Evolutionary conservation across 2,329 filamentous ascomycete species (phyloP).

Genomic region (Penicillium frequentans): DNA sequence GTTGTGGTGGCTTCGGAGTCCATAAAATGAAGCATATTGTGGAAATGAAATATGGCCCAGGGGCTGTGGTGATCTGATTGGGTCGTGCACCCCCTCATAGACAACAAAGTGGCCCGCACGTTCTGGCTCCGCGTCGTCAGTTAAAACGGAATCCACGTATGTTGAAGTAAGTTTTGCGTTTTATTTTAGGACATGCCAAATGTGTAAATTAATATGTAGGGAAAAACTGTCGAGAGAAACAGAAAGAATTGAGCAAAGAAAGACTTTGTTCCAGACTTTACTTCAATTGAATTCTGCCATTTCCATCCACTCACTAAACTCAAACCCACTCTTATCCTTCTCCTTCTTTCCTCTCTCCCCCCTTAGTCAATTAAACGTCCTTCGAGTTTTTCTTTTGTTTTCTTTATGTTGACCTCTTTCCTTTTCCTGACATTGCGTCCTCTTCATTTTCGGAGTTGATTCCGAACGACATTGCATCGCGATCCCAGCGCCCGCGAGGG

Average conservation of each 20-base stretch:
- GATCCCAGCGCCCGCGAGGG: constrained; percentile 22
- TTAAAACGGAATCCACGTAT: background rate
- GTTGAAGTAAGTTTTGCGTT: background rate
- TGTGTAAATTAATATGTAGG: background rate
- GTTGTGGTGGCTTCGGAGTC: background rate
- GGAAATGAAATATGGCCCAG: background rate
- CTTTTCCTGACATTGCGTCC: background rate
- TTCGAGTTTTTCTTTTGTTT: background rate
- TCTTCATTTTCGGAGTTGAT: background rate
- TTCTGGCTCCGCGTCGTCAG: constrained; percentile 7
- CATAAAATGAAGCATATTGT: background rate
- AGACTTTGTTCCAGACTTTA: background rate
- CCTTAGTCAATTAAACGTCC: background rate
- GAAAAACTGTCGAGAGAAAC: background rate
- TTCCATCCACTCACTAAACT: constrained; percentile 5
- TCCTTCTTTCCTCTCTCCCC: background rate
- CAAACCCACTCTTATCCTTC: background rate
- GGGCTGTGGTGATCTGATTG: constrained; percentile 6
- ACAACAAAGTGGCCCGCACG: constrained; percentile 7
- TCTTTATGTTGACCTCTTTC: background rate
- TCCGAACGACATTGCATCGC: background rate
- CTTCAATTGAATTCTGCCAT: constrained; percentile 9
- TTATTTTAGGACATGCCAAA: background rate
- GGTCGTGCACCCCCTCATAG: constrained; percentile 3
- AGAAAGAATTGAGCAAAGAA: background rate